These are phyloP conservation scores for Tolypocladium capitatum DNA, from an alignment of 2,329 filamentous ascomycete species.

Conservation along the genomic window DNA sequence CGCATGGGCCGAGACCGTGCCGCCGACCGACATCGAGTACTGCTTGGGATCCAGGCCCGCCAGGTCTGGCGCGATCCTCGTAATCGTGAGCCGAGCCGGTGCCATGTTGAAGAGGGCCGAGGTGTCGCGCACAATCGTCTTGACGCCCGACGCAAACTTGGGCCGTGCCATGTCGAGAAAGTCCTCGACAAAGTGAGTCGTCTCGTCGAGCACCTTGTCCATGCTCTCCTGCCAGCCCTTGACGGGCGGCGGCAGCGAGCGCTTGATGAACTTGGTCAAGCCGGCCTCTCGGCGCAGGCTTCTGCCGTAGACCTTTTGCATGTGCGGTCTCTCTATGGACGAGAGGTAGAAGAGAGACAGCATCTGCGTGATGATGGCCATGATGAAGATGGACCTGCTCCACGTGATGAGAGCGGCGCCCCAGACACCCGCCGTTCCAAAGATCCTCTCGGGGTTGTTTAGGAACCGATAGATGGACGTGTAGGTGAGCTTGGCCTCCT, in stretches of 20 bases:
- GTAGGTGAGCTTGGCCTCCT: constrained; percentile 79
- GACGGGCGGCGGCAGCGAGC: constrained; percentile 71
- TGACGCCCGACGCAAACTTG: constrained; percentile 75
- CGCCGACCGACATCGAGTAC: constrained; percentile 66
- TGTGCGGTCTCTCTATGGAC: constrained; percentile 88
- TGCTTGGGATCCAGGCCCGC: constrained; percentile 66
- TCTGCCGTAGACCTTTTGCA: constrained; percentile 92
- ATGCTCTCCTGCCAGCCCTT: constrained; percentile 75
- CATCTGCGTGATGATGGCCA: constrained; percentile 76
- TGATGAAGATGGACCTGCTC: constrained; percentile 72
- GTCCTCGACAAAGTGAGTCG: constrained; percentile 80
- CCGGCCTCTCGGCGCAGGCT: constrained; percentile 77
- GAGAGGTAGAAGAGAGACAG: constrained; percentile 81
- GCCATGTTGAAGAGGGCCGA: constrained; percentile 80
- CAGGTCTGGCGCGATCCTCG: constrained; percentile 64
- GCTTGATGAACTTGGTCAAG: constrained; percentile 79
- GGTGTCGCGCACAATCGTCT: constrained; percentile 77
- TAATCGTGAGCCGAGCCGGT: constrained; percentile 73
- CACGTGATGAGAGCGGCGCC: constrained; percentile 87
- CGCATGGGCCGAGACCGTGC: constrained; percentile 39
- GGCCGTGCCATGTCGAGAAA: constrained; percentile 75
- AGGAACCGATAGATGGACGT: constrained; percentile 95
- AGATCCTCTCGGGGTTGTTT: constrained; percentile 91
- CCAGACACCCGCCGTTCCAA: constrained; percentile 92
- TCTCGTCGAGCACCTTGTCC: constrained; percentile 76